Percentiles rank a stretch among this genome's conserved stretches.
Evolutionary conservation across 2,329 filamentous ascomycete species (phyloP).

Genomic region (Coniochaeta sp.): DNA sequence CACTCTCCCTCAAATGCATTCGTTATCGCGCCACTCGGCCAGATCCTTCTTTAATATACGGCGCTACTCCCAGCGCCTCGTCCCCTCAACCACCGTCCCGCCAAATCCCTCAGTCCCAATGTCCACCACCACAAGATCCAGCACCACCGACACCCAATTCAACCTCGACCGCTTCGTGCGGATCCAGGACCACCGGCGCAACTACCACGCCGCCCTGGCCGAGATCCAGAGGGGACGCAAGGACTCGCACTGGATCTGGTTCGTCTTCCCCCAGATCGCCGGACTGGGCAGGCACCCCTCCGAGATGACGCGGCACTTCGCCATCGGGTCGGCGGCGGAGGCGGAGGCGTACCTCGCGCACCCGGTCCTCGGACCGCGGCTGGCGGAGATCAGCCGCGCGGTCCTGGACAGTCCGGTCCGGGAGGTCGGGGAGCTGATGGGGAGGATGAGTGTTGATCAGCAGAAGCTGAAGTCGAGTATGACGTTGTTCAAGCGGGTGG

Average conservation of each 20-base stretch:
- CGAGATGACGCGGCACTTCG: background rate
- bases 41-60: background rate
- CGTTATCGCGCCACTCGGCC: background rate
- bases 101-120: background rate
- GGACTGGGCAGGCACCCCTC: background rate
- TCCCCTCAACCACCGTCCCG: background rate
- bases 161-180: background rate
- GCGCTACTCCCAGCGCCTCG: background rate
- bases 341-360: slow-evolving; percentile 1
- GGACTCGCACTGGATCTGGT: slow-evolving; percentile 6
- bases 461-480: slow-evolving; percentile 4
- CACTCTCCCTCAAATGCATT: background rate
- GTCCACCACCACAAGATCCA: background rate
- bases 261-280: slow-evolving; percentile 4
- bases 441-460: background rate
- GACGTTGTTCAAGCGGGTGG: slow-evolving; percentile 4
- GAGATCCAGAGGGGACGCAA: slow-evolving; percentile 1
- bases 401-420: background rate
- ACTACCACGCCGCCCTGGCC: background rate
- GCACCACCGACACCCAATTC: background rate
- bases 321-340: background rate
- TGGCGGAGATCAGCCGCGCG: background rate
- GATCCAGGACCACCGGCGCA: background rate
- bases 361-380: slow-evolving; percentile 1
- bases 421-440: slow-evolving; percentile 2